Base-by-base conservation (phyloP, 1,284 basidiomycete species). In the Moesziomyces parantarcticus region DNA sequence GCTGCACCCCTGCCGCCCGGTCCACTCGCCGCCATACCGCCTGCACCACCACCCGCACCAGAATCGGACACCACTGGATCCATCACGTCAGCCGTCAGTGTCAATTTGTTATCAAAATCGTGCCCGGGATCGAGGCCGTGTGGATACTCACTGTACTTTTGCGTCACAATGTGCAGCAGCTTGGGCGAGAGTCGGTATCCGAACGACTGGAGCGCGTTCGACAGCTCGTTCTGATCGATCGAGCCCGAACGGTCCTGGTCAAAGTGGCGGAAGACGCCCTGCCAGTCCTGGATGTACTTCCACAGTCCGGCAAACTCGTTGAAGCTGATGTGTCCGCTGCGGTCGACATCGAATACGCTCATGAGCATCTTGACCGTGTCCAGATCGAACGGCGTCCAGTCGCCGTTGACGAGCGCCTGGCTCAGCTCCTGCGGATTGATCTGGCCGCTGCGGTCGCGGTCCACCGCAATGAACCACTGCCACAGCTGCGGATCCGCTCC, bases 301-400 rank as follows among this genome's bases (percentile, higher is more conserved):
- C 74, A 79, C 14, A 79, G 57, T 1, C 76, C 73, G 10, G 67
- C 73, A 21, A 79, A 76, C 49, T 79, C 78, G 57, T 78, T 77
- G 69, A 79, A 80, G 58, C 74, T 76, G 64, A 80, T 76, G 41
- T 70, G 71, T 6, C 78, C 78, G 44, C 56, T 58, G 26, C 77
- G 73, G 44, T 79, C 77, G 11, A 74, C 69, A 53, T 80, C 79
- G 41, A 79, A 79, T 29, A 80, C 75, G 50, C 55, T 60, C 76
- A 80, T 76, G 18, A 80, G 77, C 78, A 80, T 76, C 58, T 79
- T 78, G 58, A 80, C 78, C 6, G 77, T 79, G 40, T 77, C 75
- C 34, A 69, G 42, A 26, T 78, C 76, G 44, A 80, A 80, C 0
- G 74, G 68, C 0, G 76, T 69, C 76, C 77, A 79, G 60, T 80